A percentile compares a stretch with the other conserved stretches of the same genome.
Conservation (phyloP, 208 protist genomes). For the Dictyostelium gargantuum region DNA sequence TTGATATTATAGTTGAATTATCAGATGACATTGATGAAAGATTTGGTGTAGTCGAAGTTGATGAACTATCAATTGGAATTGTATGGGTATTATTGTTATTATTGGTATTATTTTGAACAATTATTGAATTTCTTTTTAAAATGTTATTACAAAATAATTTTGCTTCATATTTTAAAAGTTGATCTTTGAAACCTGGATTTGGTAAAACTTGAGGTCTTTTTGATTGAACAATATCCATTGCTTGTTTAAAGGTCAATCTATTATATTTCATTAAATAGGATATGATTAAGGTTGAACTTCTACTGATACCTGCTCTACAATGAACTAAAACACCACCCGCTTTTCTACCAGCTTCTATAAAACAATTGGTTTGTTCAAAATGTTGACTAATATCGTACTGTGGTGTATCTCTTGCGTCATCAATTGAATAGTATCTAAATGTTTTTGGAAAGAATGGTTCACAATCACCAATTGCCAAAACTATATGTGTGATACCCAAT, state of each 20-base stretch:
- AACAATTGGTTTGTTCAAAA: conserved; percentile 51
- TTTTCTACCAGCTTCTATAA: conserved; percentile 60
- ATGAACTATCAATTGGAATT: neutral
- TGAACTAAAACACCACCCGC: conserved; percentile 56
- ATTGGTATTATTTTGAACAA: neutral
- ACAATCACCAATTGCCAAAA: conserved; percentile 22
- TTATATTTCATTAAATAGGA: conserved; percentile 55
- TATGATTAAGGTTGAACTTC: conserved; percentile 55
- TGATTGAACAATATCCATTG: conserved; percentile 10
- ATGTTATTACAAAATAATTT: conserved; percentile 32
- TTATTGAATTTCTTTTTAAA: neutral
- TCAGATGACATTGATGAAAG: neutral
- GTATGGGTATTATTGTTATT: neutral
- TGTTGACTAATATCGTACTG: conserved; percentile 43
- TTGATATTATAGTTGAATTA: neutral
- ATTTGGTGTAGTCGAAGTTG: neutral
- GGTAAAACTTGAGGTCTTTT: conserved; percentile 56
- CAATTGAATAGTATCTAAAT: conserved; percentile 62
- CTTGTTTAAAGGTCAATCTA: neutral
- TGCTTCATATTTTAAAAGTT: conserved; percentile 41
- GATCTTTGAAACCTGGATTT: conserved; percentile 47
- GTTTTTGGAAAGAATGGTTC: conserved; percentile 39
- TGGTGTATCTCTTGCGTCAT: conserved; percentile 45
- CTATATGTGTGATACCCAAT: conserved; percentile 50
- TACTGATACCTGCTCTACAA: conserved; percentile 54